Evolutionary conservation across 2,329 filamentous ascomycete species (phyloP), one percentile per base, ranked within the genome.

Genomic region (Fusarium fracticaudum): DNA sequence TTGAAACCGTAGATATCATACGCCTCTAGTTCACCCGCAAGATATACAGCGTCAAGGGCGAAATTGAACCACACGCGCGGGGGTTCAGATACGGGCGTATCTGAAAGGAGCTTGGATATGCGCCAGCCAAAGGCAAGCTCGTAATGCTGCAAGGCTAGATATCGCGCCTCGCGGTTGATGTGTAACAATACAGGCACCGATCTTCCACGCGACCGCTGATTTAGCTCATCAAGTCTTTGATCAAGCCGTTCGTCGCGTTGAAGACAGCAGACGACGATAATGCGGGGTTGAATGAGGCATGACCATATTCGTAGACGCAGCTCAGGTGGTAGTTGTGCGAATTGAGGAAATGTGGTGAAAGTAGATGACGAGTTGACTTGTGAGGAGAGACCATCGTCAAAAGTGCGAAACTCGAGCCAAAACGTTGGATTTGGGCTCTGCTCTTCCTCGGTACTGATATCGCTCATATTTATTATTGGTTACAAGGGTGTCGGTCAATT

Each of bases 261-360:
- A 68, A 86, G 77, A 76, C 86, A 87, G 64, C 84, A 83, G 33
- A 82, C 81, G 13, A 84, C 79, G 48, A 87, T 75, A 69, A 87
- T 81, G 66, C 86, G 85, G 35, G 86, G 86, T 69, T 81, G 82
- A 57, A 87, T 76, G 53, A 86, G 77, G 57, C 77, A 80, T 62
- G 83, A 80, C 86, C 86, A 88, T 71, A 88, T 81, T 77, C 83
- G 83, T 61, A 87, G 80, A 54, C 87, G 86, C 60, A 88, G 82
- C 78, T 88, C 86, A 33, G 83, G 62, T 4, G 86, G 86, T 13
- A 87, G 81, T 51, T 65, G 77, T 24, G 75, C 67, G 76, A 88
- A 88, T 47, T 71, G 80, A 20, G 77, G 78, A 74, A 83, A 84
- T 48, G 78, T 62, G 61, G 76, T 72, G 72, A 77, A 59, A 38